Percentiles rank a stretch among this genome's conserved stretches.
phyloP scores from a whole-genome alignment of 2,329 filamentous ascomycete species.

The Fusarium paranaense region DNA sequence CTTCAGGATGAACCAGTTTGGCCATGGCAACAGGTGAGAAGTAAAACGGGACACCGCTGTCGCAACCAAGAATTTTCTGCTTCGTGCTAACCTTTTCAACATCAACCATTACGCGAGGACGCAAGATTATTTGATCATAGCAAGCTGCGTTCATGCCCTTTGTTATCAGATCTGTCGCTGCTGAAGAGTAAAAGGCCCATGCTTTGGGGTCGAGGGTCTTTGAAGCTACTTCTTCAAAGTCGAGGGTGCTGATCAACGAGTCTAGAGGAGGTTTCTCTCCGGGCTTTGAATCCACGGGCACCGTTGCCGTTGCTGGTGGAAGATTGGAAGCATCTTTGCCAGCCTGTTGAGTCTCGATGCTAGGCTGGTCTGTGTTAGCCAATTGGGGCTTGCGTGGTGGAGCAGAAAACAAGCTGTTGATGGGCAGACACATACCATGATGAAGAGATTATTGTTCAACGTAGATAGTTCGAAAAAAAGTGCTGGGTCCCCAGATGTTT shows the following conservation, averaged over 20 bases:
- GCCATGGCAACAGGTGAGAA: constrained; percentile 59
- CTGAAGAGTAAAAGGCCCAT: constrained; percentile 42
- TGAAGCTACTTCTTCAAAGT: constrained; percentile 40
- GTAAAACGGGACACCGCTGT: constrained; percentile 37
- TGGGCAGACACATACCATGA: background rate
- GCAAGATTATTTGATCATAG: constrained; percentile 39
- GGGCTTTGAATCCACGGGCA: background rate
- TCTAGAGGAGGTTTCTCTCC: constrained; percentile 17
- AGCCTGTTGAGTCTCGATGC: background rate
- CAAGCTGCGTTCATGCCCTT: constrained; percentile 33
- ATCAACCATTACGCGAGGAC: constrained; percentile 39
- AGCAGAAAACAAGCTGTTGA: background rate
- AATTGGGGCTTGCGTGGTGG: background rate
- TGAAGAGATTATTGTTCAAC: background rate
- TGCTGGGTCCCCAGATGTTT: background rate
- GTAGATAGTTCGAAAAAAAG: background rate
- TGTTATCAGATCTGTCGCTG: constrained; percentile 42
- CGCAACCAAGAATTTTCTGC: constrained; percentile 32
- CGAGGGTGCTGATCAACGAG: constrained; percentile 40
- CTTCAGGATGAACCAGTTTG: constrained; percentile 57
- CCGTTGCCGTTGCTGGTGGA: background rate
- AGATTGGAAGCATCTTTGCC: background rate
- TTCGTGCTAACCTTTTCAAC: constrained; percentile 19
- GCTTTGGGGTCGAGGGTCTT: constrained; percentile 29
- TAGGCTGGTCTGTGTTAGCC: background rate